Base-by-base conservation (phyloP, 169 alveolate species). In the Plasmodium fragile region DNA sequence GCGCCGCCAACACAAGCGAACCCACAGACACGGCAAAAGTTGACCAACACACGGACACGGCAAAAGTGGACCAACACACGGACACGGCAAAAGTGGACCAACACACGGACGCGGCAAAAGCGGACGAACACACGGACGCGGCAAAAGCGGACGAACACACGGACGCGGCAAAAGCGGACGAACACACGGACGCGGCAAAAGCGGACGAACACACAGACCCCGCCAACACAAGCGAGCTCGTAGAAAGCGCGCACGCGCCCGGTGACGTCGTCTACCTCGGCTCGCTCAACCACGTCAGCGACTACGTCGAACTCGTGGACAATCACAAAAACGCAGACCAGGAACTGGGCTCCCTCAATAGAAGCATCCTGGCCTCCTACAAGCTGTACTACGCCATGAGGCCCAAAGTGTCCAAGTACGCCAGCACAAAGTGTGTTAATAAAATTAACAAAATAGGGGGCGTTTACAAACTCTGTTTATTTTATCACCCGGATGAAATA, bases 401-500 rank as follows among this genome's bases (percentile, higher is more conserved):
- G 4, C 94, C 94, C n/a, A 89, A 89, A 18, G 94, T 89, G 28
- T 89, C 94, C 0, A 89, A 89, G 55, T 89, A 89, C 70, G 90
- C 81, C 3, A 89, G 94, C 10, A 89, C 94, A 5, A 43, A 89
- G 32, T 89, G 87, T 36, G 41, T 89, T 11, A 89, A 89, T 10
- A 89, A 78, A 79, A 77, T 89, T 30, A 89, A 89, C 36, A 95
- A 92, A 75, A 90, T 92, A 7, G 96, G 96, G 4, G 93, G 95
- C 5, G 65, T 95, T 7, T 92, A 95, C 73, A 95, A 92, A 30
- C 82, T 95, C 43, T 85, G 93, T 52, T 81, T 97, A 22, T 98
- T 45, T 4, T 72, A 39, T 22, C 93, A 92, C 6, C 92, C 94
- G 0, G 49, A 92, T 25, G 81, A 45, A 6, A 70, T 73, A 36